Evolutionary conservation across 345 rosid species (phyloP).

Genomic region (Populus simonii): DNA sequence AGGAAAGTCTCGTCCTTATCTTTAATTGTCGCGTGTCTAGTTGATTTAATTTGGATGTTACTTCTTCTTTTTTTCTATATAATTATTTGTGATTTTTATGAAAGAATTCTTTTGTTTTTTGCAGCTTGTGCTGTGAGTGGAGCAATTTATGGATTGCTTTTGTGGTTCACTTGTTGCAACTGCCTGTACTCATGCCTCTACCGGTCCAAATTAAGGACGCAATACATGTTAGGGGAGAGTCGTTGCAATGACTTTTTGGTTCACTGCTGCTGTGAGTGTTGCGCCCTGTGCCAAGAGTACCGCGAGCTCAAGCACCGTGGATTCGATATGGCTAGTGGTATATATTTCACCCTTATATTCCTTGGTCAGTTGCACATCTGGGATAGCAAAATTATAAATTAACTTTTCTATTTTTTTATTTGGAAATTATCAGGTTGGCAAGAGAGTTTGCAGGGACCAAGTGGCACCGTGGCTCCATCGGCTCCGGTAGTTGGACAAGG

Average conservation of each 20-base stretch:
- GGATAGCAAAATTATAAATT: background rate
- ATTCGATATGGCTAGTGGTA: conserved; percentile 38
- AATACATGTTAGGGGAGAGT: conserved; percentile 14
- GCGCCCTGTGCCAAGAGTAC: conserved; percentile 36
- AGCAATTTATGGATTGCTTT: conserved; percentile 17
- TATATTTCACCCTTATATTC: background rate
- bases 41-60: background rate
- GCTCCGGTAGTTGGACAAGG: background rate
- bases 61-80: background rate
- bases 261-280: conserved; percentile 20
- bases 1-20: too few species aligned
- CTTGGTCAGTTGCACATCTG: background rate
- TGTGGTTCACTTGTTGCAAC: background rate
- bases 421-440: conserved; percentile 4
- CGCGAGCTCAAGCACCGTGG: conserved; percentile 42
- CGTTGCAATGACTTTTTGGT: conserved; percentile 21
- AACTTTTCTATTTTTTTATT: background rate
- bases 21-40: background rate
- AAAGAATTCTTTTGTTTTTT: background rate
- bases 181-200: conserved; percentile 21
- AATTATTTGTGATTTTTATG: background rate
- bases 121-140: conserved; percentile 36
- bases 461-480: background rate
- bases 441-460: background rate
- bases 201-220: conserved; percentile 28